Evolutionary conservation across 352 stramenopile species (phyloP), one percentile per base, ranked within the genome.

Genomic region (Peronospora farinosa): DNA sequence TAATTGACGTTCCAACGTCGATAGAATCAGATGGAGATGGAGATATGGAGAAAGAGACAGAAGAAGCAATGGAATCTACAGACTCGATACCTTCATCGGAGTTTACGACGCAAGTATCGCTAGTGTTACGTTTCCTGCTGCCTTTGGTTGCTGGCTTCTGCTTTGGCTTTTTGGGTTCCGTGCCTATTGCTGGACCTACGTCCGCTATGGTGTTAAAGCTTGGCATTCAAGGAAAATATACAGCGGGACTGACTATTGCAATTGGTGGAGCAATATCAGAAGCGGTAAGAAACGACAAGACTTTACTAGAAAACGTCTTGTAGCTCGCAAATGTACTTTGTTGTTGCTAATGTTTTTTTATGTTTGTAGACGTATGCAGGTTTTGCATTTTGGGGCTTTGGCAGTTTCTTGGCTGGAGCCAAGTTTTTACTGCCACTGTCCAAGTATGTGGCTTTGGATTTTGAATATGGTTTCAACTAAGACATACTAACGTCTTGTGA

Each of bases 311-410:
- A 8, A 38, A 35, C 17, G 10, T 12, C 16, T 47, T 16, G 27
- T 13, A 16, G 7, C 35, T 31, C 7, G 27, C 15, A 21, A 21
- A 21, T 21, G n/a, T 47, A 10, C 60, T 15, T 11, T 3, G 11
- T 57, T 64, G 35, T 21, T 48, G 7, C 45, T 35, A 0, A 47
- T 39, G 30, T 43, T 16, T 21, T n/a, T n/a, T n/a, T n/a, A n/a
- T 45, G 41, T 39, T 23, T 51, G 46, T 44, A 92, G 84, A 92
- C 83, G 30, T 95, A 95, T 40, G 84, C 84, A 10, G 82, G 78
- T 1, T 86, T 95, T 31, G 84, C 84, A 37, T 95, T 93, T 40
- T 95, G 84, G 84, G 84, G 84, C 16, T 95, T 95, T 65, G 84
- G 84, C 2, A 93, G 82, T 57, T 93, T 95, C 45, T 60, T 95